A percentile compares a stretch with the other conserved stretches of the same genome.
Conservation (phyloP, 2,329 filamentous ascomycete species). For the Colletotrichum sp. region DNA sequence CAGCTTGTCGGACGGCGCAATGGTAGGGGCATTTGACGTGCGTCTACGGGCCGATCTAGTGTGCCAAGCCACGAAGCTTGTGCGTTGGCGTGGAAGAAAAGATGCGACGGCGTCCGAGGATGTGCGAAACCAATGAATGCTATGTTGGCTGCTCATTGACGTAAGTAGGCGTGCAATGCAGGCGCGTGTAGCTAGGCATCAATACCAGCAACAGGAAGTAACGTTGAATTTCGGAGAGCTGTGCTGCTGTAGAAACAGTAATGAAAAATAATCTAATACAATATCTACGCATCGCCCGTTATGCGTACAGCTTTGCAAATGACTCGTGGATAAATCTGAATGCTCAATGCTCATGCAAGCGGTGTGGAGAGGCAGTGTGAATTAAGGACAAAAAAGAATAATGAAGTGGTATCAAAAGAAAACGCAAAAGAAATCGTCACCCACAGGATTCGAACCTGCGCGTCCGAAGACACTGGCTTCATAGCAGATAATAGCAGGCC, state of each 20-base stretch:
- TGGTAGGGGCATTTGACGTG: not conserved
- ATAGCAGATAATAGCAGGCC: constrained; percentile 7
- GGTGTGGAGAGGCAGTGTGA: not conserved
- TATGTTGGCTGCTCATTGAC: not conserved
- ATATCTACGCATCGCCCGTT: not conserved
- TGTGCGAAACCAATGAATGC: not conserved
- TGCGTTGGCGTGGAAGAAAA: not conserved
- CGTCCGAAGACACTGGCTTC: constrained; percentile 21
- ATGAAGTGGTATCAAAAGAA: rapidly evolving
- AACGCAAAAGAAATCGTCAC: not conserved
- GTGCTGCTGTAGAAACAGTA: not conserved
- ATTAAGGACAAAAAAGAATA: rapidly evolving
- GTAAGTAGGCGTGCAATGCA: not conserved
- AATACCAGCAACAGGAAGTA: not conserved
- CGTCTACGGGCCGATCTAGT: not conserved
- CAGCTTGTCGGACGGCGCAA: not conserved
- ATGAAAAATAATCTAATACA: not conserved
- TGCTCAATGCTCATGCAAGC: not conserved
- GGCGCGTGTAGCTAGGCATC: not conserved
- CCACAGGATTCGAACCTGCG: constrained; percentile 23
- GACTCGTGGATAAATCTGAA: not conserved
- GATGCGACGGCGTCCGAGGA: not conserved
- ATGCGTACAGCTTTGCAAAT: not conserved
- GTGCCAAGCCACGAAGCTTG: not conserved
- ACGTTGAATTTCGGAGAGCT: not conserved